Conservation (phyloP, 1,284 basidiomycete species). For the Ceratobasidium sp. region DNA sequence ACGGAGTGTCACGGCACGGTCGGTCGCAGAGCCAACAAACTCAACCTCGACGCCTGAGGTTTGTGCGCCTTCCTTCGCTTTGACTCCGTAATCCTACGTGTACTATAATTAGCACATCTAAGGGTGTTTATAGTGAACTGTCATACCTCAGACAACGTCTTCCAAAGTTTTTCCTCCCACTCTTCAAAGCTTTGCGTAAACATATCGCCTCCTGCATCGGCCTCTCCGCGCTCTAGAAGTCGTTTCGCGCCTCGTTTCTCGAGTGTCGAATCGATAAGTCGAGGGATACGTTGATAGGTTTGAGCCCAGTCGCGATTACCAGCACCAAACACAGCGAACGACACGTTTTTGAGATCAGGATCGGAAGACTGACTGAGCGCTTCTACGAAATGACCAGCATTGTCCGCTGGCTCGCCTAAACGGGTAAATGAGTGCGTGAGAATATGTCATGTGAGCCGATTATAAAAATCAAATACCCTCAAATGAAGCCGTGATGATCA, state of each 20-base stretch:
- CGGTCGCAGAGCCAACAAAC: constrained; percentile 23
- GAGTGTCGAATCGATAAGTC: constrained; percentile 60
- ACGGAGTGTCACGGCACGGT: constrained; percentile 25
- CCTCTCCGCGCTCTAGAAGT: constrained; percentile 60
- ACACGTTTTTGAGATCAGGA: constrained; percentile 58
- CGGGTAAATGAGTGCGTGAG: background rate
- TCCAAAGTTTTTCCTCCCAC: constrained; percentile 63
- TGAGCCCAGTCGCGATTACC: constrained; percentile 68
- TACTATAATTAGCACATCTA: background rate
- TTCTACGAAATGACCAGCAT: constrained; percentile 65
- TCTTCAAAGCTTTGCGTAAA: constrained; percentile 66
- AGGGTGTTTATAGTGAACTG: no score
- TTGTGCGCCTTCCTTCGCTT: constrained; percentile 1
- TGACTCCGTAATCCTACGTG: constrained; percentile 15
- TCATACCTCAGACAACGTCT: constrained; percentile 52
- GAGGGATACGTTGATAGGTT: constrained; percentile 68
- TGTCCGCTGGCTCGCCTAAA: constrained; percentile 64
- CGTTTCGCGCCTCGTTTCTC: constrained; percentile 61
- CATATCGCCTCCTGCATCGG: constrained; percentile 62
- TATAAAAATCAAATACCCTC: constrained; percentile 58
- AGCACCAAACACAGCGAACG: constrained; percentile 67
- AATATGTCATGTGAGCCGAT: background rate
- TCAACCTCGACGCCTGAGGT: constrained; percentile 6
- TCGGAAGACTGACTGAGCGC: constrained; percentile 57
- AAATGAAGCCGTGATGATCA: constrained; percentile 67